A percentile compares a stretch with the other conserved stretches of the same genome.
Conservation (phyloP, 2,329 filamentous ascomycete genomes). For the Penicillium sp. region DNA sequence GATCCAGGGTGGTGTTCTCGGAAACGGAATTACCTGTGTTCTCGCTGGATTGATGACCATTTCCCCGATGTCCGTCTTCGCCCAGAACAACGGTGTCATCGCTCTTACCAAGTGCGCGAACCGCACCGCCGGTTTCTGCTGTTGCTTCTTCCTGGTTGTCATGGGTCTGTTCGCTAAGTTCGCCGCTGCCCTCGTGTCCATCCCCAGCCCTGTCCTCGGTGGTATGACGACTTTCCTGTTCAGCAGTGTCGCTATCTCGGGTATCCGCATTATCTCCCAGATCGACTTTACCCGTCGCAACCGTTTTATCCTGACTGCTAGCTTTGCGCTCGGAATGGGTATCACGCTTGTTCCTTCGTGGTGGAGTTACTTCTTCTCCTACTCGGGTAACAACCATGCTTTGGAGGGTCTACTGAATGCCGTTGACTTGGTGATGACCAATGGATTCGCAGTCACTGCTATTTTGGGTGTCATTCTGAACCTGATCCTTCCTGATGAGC, state of each 20-base stretch:
- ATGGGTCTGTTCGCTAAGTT: slow-evolving; percentile 73
- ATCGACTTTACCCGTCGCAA: slow-evolving; percentile 65
- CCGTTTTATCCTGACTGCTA: slow-evolving; percentile 65
- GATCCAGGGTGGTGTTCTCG: slow-evolving; percentile 55
- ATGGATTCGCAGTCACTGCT: slow-evolving; percentile 62
- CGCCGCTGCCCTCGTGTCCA: slow-evolving; percentile 66
- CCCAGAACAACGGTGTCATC: slow-evolving; percentile 70
- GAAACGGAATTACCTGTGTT: slow-evolving; percentile 65
- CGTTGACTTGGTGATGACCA: slow-evolving; percentile 69
- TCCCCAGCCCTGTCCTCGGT: slow-evolving; percentile 53
- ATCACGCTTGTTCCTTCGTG: slow-evolving; percentile 51
- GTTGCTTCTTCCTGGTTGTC: slow-evolving; percentile 64
- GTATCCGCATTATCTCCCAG: slow-evolving; percentile 64
- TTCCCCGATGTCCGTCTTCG: slow-evolving; percentile 67
- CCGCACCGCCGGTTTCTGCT: slow-evolving; percentile 66
- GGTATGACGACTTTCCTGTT: slow-evolving; percentile 65
- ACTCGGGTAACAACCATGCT: slow-evolving; percentile 60
- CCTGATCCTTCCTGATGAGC: slow-evolving; percentile 69
- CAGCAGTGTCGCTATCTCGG: slow-evolving; percentile 64
- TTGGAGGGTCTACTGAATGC: slow-evolving; percentile 59
- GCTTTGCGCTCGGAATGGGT: slow-evolving; percentile 60
- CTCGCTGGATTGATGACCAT: slow-evolving; percentile 65
- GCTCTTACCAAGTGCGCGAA: slow-evolving; percentile 68
- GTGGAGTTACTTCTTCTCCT: slow-evolving; percentile 50
- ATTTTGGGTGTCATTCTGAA: slow-evolving; percentile 74